A percentile compares a stretch with the other conserved stretches of the same genome.
Conservation (phyloP, 768 basidiomycete species). For the Leccinum longicurvipes region DNA sequence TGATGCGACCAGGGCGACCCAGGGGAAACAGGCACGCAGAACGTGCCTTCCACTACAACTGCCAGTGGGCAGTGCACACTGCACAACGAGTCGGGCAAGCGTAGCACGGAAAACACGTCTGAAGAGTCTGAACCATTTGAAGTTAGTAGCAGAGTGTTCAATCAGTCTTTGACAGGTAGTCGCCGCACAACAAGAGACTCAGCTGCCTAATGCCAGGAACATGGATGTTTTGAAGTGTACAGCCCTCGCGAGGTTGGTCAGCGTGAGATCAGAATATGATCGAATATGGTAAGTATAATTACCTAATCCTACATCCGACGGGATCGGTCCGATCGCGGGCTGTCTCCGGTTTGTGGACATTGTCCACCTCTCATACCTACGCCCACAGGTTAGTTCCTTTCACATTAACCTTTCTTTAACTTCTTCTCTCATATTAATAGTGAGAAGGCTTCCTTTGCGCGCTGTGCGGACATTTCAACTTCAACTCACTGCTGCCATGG, state of each 20-base stretch:
- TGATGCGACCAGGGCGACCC: background rate
- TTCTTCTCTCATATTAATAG: slow-evolving; percentile 20
- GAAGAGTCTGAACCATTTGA: background rate
- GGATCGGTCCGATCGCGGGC: background rate
- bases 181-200: background rate
- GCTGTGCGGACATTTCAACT: background rate
- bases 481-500: slow-evolving; percentile 6
- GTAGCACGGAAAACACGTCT: background rate
- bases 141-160: too few species aligned
- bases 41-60: background rate
- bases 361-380: slow-evolving; percentile 1
- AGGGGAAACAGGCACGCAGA: background rate
- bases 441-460: background rate
- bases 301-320: slow-evolving; percentile 1
- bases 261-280: background rate
- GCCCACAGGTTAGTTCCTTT: too few species aligned
- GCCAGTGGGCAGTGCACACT: background rate
- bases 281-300: background rate
- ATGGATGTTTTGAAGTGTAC: too few species aligned
- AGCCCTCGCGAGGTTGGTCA: background rate
- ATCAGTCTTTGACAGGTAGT: background rate
- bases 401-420: background rate
- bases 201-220: background rate
- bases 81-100: background rate
- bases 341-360: too few species aligned